Percentiles rank a stretch among this genome's conserved stretches.
Conservation (phyloP, 805 yeast species). For the Schwanniomyces yamadae region DNA sequence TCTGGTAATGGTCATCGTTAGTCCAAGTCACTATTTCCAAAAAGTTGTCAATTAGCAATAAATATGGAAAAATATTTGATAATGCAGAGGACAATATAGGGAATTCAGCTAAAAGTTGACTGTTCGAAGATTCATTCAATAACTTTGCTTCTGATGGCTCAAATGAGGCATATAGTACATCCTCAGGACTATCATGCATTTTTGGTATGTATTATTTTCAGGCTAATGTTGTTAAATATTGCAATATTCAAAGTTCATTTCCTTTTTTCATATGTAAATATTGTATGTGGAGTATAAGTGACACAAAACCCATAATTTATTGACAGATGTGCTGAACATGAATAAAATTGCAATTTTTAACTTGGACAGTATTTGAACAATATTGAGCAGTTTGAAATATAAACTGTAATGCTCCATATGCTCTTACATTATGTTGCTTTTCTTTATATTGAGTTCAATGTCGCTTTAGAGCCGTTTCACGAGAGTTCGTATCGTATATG, state of each 20-base stretch:
- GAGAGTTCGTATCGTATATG: no score
- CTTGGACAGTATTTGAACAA: no score
- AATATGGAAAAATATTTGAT: conserved; percentile 47
- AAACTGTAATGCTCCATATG: no score
- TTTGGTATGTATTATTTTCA: no score
- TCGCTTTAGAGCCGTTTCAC: no score
- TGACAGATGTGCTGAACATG: no score
- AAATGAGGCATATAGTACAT: conserved; percentile 24
- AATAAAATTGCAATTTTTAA: no score
- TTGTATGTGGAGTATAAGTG: conserved; percentile 1
- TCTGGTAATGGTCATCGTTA: conserved; percentile 47
- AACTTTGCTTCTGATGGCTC: conserved; percentile 39
- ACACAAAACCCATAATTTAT: conserved; percentile 6
- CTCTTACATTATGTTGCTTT: no score
- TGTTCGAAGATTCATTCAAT: conserved; percentile 27
- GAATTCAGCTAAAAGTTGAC: conserved; percentile 36
- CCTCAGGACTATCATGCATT: conserved; percentile 3
- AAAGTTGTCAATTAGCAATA: conserved; percentile 43
- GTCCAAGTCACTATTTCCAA: conserved; percentile 56
- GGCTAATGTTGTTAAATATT: neutral
- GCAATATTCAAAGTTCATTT: neutral
- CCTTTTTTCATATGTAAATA: conserved; percentile 3
- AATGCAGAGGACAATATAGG: conserved; percentile 49
- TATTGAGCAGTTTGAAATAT: no score
- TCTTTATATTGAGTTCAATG: no score